Base-by-base conservation (phyloP, 805 yeast genomes). In the Ogataea ganodermae region DNA sequence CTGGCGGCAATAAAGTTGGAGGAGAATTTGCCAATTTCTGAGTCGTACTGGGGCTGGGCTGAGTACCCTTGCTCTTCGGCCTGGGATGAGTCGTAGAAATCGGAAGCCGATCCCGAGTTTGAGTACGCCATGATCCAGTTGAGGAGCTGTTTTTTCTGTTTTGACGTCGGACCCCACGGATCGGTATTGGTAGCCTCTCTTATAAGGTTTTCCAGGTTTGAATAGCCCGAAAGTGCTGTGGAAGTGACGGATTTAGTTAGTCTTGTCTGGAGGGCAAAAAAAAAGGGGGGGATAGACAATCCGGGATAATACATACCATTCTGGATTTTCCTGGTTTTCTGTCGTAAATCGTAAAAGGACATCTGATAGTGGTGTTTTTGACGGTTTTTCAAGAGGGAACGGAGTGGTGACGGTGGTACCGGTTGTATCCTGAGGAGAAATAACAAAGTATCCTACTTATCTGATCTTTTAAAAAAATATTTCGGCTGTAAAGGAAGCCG, bases 161-260 rank as follows among this genome's bases (percentile, higher is more conserved):
- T 65, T 4, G 74, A 63, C 0, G 79, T 71, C 3, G 81, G 81
- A 1, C 81, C 81, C 81, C 81, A 76, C 5, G 74, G 57, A 54
- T 76, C 81, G 4, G 78, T 76, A 42, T 74, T 76, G 13, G 80
- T 75, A 6, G 78, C 72, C 45, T 72, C 71, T 42, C 78, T 61
- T 3, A 75, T 65, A 35, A 55, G 35, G 33, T 62, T 62, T 21
- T 65, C 69, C 24, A 63, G 39, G 14, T 61, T 57, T 17, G 67
- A 57, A 40, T 63, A 58, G 17, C 66, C 63, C 20, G 67, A 55
- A n/a, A 63, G 48, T 6, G 66, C 67, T 57, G 22, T 35, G 8
- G 16, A n/a, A 21, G 14, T 10, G n/a, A 14, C 6, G 23, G 12
- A 9, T 7, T 27, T 21, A 6, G 36, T 18, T 33, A 30, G 33